Percentiles rank a stretch among this genome's conserved stretches.
These are phyloP conservation scores for Aurantiochytrium sp. DNA, from an alignment of 108 stramenopile genomes.

Conservation along the genomic window DNA sequence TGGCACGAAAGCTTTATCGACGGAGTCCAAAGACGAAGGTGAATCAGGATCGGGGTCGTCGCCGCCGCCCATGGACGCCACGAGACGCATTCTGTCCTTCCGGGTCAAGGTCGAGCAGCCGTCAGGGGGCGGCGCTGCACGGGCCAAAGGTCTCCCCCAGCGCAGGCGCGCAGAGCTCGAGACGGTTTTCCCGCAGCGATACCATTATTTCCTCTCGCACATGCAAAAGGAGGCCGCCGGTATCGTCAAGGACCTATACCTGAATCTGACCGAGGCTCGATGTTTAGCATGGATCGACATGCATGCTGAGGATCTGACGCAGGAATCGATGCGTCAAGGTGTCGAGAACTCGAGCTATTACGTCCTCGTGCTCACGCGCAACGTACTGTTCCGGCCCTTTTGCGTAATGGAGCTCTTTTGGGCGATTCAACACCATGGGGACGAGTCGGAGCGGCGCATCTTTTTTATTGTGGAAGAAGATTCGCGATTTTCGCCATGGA, in stretches of 20 bases:
- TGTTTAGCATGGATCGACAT: not conserved
- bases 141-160: not conserved
- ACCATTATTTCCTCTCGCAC: not conserved
- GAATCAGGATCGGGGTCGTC: not conserved
- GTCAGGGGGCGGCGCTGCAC: not conserved
- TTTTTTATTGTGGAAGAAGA: not conserved
- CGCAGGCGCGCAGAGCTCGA: not conserved
- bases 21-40: not conserved
- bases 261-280: not conserved
- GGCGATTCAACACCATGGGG: not conserved
- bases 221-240: not conserved
- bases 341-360: not conserved
- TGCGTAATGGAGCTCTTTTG: conserved; percentile 10
- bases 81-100: not conserved
- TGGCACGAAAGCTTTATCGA: not conserved
- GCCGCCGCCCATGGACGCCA: not conserved
- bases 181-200: not conserved
- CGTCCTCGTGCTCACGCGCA: not conserved
- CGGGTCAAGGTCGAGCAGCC: not conserved
- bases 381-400: not conserved
- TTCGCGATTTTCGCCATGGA: not conserved
- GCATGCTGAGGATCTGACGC: not conserved
- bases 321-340: not conserved
- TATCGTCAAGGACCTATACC: not conserved
- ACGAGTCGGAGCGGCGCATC: not conserved